Evolutionary conservation across 169 alveolate genomes (phyloP).

Genomic region (Plasmodium berghei): DNA sequence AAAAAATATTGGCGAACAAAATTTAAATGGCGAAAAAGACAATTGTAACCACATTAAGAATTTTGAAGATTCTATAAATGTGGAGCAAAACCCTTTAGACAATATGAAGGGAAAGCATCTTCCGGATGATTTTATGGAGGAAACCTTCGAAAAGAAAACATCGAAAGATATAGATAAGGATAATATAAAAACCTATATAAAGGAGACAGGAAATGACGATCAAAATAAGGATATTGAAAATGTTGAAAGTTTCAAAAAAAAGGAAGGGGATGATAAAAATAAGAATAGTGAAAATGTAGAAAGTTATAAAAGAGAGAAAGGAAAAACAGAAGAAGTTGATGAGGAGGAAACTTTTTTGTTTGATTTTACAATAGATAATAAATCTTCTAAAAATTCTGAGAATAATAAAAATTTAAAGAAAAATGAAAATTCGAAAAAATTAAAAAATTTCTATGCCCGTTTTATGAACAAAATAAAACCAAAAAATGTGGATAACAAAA

Average conservation of each 20-base stretch:
- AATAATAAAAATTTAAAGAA: neutral
- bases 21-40: neutral
- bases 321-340: neutral
- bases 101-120: no score
- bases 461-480: neutral
- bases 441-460: neutral
- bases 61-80: no score
- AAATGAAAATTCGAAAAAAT: neutral
- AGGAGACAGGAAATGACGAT: neutral
- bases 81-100: no score
- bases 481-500: neutral
- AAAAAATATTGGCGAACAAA: neutral
- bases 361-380: slow-evolving; percentile 19
- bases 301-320: neutral
- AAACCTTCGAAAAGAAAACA: neutral
- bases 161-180: neutral
- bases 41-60: neutral
- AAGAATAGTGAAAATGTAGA: neutral
- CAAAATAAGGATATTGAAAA: neutral
- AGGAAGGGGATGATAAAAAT: neutral
- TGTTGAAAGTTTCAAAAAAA: neutral
- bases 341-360: slow-evolving; percentile 13
- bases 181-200: neutral
- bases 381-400: neutral
- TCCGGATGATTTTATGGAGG: neutral